Conservation (phyloP, 169 alveolate genomes). For the Plasmodium adleri region DNA sequence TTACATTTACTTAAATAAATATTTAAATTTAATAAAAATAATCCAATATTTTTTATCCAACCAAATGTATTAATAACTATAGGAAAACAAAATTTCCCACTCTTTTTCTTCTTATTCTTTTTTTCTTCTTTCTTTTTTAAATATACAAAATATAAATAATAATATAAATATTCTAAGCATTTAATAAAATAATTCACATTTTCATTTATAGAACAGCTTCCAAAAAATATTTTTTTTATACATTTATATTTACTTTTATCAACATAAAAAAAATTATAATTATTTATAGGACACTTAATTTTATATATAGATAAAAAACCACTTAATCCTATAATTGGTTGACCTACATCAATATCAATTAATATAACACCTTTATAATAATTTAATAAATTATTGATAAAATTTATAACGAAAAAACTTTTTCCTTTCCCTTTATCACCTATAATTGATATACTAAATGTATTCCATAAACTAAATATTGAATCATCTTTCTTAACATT, state of each 20-base stretch:
- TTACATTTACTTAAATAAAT: slow-evolving; percentile 35
- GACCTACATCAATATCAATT: slow-evolving; percentile 60
- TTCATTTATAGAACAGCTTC: slow-evolving; percentile 49
- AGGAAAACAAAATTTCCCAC: slow-evolving; percentile 3
- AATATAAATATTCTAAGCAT: slow-evolving; percentile 35
- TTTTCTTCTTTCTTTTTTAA: slow-evolving; percentile 13
- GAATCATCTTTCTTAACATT: not conserved
- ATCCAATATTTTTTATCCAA: slow-evolving; percentile 51
- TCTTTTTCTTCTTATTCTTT: not conserved
- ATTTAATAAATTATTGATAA: slow-evolving; percentile 46
- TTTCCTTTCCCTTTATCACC: slow-evolving; percentile 65
- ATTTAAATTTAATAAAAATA: slow-evolving; percentile 48
- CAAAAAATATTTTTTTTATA: slow-evolving; percentile 56
- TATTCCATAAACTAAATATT: not conserved
- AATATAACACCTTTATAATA: slow-evolving; percentile 25
- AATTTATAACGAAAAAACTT: slow-evolving; percentile 34
- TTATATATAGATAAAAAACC: slow-evolving; percentile 58
- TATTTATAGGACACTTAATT: slow-evolving; percentile 36
- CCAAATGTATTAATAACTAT: slow-evolving; percentile 67
- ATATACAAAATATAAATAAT: slow-evolving; percentile 24
- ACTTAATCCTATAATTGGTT: slow-evolving; percentile 58
- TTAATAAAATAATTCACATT: slow-evolving; percentile 17
- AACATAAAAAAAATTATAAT: slow-evolving; percentile 39
- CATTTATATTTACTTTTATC: slow-evolving; percentile 42
- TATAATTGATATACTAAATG: slow-evolving; percentile 27